Base-by-base conservation (phyloP, 2,329 filamentous ascomycete species). In the Paramyrothecium roridum region DNA sequence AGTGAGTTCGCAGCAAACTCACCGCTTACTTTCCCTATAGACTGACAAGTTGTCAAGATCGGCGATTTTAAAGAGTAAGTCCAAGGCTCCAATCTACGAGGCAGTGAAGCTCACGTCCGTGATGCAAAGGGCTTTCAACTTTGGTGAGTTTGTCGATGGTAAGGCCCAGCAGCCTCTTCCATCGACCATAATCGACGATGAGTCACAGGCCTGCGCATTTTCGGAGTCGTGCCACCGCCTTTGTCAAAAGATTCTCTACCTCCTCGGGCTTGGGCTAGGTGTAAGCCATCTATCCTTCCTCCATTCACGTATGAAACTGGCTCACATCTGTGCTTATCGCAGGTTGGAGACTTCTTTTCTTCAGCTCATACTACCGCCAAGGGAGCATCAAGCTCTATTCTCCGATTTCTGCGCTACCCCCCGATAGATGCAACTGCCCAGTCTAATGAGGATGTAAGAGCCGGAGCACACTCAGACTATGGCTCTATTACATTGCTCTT, bases 381-480 rank as follows among this genome's bases (percentile, higher is more conserved):
- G 20, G 76, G 79, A 21, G 68, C 77, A 8, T 84, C 82, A 0
- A 79, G 80, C 58, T 81, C 77, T 59, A 89, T 83, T 64, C 78
- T 91, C 16, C 86, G 90, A 30, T 79, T 90, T 61, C 83, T 97
- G 1, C 84, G 86, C 72, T 93, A 91, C 72, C 89, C 88, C 1
- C 80, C 84, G 2, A 75, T 69, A 7, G 65, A 71, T 49, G 65
- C 71, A 10, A 77, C 77, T 8, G 65, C 69, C 12, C 71, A 85
- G 62, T 63, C 78, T 34, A 52, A 65, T 58, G 65, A 76, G 54
- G 90, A 93, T 65, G 84, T 97, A 57, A 87, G 93, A 26, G 93
- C 93, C 8, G 95, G 93, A 55, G 92, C 93, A 0, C 93, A 98
- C 72, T 93, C 89, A 4, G 93, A 97, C 75, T 96, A 96, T 73